A percentile compares a stretch with the other conserved stretches of the same genome.
phyloP scores from a whole-genome alignment of 306 rosid species.

The Oemleria cerasiformis region DNA sequence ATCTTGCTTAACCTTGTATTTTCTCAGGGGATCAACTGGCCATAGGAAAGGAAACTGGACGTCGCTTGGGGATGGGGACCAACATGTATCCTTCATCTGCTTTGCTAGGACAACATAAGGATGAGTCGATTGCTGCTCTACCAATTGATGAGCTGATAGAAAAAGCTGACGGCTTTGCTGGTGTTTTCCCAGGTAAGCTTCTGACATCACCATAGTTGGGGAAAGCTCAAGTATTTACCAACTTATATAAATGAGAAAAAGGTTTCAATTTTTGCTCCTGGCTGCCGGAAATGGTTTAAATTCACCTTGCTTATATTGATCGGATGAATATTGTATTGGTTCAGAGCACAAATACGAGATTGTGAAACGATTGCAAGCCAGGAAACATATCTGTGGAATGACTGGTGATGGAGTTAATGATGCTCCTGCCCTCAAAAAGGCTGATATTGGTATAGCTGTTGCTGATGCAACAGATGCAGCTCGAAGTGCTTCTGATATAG shows the following conservation, averaged over 20 bases:
- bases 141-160: conserved; percentile 90
- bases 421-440: conserved; percentile 98
- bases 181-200: conserved; percentile 88
- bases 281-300: not conserved
- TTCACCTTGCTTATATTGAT: conserved; percentile 18
- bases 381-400: conserved; percentile 98
- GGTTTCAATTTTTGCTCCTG: not conserved
- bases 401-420: conserved; percentile 98
- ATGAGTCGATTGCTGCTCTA: conserved; percentile 83
- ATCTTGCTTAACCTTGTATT: conserved; percentile 12
- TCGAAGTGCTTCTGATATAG: conserved; percentile 99
- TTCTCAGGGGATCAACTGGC: conserved; percentile 92
- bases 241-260: not conserved
- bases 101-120: conserved; percentile 89
- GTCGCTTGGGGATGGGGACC: conserved; percentile 99
- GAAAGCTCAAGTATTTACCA: not conserved
- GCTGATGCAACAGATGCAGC: conserved; percentile 99
- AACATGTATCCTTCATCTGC: conserved; percentile 99
- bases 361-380: conserved; percentile 97
- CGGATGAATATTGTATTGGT: conserved; percentile 28
- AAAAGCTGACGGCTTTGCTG: conserved; percentile 98
- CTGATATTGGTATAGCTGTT: conserved; percentile 99
- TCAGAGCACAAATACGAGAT: conserved; percentile 98
- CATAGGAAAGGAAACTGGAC: conserved; percentile 98
- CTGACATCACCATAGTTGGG: not conserved